Evolutionary conservation across 805 yeast species (phyloP).

Genomic region (Myxozyma sirexii): DNA sequence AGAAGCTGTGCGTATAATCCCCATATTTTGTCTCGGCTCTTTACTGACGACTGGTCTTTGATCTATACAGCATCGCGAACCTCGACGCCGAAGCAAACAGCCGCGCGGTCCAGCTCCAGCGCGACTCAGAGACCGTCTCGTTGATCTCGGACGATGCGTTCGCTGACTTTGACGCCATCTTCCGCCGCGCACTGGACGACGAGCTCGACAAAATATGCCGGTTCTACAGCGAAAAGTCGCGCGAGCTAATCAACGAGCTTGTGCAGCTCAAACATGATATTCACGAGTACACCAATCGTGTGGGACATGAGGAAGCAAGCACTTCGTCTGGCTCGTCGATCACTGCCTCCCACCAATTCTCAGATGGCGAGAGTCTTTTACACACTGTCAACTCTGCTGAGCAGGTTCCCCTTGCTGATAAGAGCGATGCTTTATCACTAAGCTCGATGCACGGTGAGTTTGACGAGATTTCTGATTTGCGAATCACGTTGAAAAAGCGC

Average conservation of each 20-base stretch:
- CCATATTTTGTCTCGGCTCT: not conserved
- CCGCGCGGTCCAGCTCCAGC: constrained; percentile 35
- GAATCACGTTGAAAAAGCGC: constrained; percentile 68
- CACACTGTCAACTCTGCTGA: constrained; percentile 5
- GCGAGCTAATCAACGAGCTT: constrained; percentile 55
- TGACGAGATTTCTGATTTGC: constrained; percentile 51
- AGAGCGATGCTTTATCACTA: constrained; percentile 17
- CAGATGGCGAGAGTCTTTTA: constrained; percentile 18
- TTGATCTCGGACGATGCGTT: constrained; percentile 41
- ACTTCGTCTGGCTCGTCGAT: constrained; percentile 24
- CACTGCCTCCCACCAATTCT: constrained; percentile 9
- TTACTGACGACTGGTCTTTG: not conserved
- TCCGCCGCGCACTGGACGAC: constrained; percentile 69
- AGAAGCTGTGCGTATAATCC: constrained; percentile 55
- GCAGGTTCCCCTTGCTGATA: not conserved
- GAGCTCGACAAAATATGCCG: constrained; percentile 76
- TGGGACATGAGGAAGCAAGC: constrained; percentile 11
- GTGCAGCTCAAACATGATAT: constrained; percentile 64
- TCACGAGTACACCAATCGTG: constrained; percentile 49
- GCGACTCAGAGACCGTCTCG: constrained; percentile 39
- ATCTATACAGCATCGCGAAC: constrained; percentile 57
- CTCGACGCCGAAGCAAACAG: constrained; percentile 59
- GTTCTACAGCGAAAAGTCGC: constrained; percentile 72
- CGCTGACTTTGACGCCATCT: constrained; percentile 59
- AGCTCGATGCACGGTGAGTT: constrained; percentile 26